Percentiles rank a stretch among this genome's conserved stretches.
Evolutionary conservation across 257 asterid species (phyloP).

Genomic region (Ophiorrhiza pumila): DNA sequence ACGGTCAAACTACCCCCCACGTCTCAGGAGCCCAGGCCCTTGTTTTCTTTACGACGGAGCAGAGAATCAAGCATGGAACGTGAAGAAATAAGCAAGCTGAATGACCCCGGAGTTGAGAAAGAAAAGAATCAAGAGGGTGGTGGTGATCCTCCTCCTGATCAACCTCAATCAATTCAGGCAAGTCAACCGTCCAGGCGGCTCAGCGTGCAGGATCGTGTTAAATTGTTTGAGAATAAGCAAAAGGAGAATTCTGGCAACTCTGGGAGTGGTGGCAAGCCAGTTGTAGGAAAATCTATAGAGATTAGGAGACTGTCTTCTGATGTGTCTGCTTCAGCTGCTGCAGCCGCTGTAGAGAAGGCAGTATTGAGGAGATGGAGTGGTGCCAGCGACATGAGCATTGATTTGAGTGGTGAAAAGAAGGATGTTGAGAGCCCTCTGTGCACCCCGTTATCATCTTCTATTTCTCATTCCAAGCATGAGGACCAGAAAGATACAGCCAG

Average conservation of each 20-base stretch:
- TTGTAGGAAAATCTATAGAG: conserved; percentile 55
- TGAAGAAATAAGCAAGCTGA: conserved; percentile 18
- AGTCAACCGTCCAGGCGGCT: conserved; percentile 64
- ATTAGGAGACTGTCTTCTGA: conserved; percentile 75
- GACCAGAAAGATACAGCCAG: conserved; percentile 32
- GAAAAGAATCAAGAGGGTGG: conserved; percentile 15
- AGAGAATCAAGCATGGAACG: conserved; percentile 30
- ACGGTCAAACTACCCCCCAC: neutral
- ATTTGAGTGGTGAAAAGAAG: conserved; percentile 70
- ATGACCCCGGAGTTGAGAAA: conserved; percentile 16
- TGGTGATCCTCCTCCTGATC: conserved; percentile 19
- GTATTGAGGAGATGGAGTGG: conserved; percentile 93
- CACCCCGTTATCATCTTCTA: conserved; percentile 45
- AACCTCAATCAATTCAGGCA: conserved; percentile 32
- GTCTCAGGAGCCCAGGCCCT: conserved; percentile 5
- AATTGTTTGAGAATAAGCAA: conserved; percentile 82
- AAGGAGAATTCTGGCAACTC: conserved; percentile 73
- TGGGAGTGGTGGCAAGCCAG: conserved; percentile 57
- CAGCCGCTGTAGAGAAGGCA: conserved; percentile 55
- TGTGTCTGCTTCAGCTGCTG: conserved; percentile 38
- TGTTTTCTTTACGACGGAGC: conserved; percentile 13
- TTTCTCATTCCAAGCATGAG: conserved; percentile 34
- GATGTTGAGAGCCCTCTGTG: conserved; percentile 57
- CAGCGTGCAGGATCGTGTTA: conserved; percentile 90
- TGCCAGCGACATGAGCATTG: conserved; percentile 89